Evolutionary conservation across 768 basidiomycete genomes (phyloP).

Genomic region (Exidia glandulosa): DNA sequence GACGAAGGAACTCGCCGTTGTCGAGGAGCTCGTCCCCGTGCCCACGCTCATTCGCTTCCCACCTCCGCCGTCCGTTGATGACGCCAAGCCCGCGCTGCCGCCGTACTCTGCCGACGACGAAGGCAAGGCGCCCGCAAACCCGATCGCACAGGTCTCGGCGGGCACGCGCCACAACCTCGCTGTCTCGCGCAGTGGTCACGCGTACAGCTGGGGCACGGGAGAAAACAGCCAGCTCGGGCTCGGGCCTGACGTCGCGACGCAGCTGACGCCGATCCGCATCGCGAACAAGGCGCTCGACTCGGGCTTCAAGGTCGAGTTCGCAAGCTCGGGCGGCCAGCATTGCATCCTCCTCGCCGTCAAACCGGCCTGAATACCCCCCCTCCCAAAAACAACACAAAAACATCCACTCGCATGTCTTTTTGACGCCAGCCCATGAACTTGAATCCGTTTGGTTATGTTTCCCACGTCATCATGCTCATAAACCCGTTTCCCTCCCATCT

Average conservation of each 20-base stretch:
- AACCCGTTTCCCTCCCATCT: too few species aligned
- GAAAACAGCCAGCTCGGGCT: conserved; percentile 7
- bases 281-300: conserved; percentile 4
- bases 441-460: too few species aligned
- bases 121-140: conserved; percentile 2
- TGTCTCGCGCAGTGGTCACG: conserved; percentile 6
- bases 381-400: too few species aligned
- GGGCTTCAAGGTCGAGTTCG: conserved; percentile 7
- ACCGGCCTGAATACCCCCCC: too few species aligned
- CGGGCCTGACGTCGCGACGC: conserved; percentile 4
- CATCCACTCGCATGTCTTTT: too few species aligned
- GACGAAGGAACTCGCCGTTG: neutral
- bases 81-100: conserved; percentile 1
- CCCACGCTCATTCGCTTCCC: conserved; percentile 8
- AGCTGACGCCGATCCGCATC: conserved; percentile 5
- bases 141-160: conserved; percentile 5
- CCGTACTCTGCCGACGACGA: neutral
- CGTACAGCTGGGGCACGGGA: conserved; percentile 10
- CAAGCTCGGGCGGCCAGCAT: conserved; percentile 9
- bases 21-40: conserved; percentile 3
- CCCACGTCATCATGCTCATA: too few species aligned
- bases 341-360: conserved; percentile 8
- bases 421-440: too few species aligned
- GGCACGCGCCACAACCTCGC: conserved; percentile 11
- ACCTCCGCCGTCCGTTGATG: conserved; percentile 3